Percentiles rank a stretch among this genome's conserved stretches.
Conservation (phyloP, 805 yeast species). For the Teunomyces cretensis region DNA sequence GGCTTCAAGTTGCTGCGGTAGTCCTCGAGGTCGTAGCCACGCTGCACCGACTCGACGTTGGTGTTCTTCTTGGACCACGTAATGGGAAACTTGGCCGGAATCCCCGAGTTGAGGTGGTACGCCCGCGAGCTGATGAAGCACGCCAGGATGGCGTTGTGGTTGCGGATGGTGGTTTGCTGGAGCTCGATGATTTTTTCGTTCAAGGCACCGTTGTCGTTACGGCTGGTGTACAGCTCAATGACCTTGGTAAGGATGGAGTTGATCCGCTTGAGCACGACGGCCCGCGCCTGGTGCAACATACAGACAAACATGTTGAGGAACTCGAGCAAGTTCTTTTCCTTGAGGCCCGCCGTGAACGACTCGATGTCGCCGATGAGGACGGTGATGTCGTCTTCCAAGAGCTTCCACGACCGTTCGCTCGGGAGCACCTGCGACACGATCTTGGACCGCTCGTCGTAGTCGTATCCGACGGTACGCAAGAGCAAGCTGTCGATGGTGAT, state of each 20-base stretch:
- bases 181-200: conserved; percentile 24
- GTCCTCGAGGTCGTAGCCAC: conserved; percentile 9
- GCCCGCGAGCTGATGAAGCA: conserved; percentile 29
- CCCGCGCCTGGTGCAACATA: conserved; percentile 28
- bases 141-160: conserved; percentile 20
- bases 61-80: conserved; percentile 26
- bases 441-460: conserved; percentile 36
- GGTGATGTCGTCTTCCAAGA: conserved; percentile 29
- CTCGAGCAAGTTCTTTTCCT: conserved; percentile 15
- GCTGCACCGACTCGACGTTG: conserved; percentile 9
- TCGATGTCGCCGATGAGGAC: conserved; percentile 17
- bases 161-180: conserved; percentile 26
- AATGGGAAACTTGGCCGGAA: conserved; percentile 30
- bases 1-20: conserved; percentile 21
- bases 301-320: conserved; percentile 23
- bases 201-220: conserved; percentile 13
- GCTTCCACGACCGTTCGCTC: conserved; percentile 32
- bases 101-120: conserved; percentile 21
- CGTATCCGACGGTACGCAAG: conserved; percentile 35
- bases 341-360: conserved; percentile 5
- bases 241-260: conserved; percentile 25
- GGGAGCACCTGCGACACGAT: conserved; percentile 18
- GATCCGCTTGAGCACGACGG: conserved; percentile 30
- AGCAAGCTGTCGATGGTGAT: conserved; percentile 38
- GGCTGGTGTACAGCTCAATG: conserved; percentile 19